phyloP scores from a whole-genome alignment of 306 rosid species.

The Cicer cuneatum region DNA sequence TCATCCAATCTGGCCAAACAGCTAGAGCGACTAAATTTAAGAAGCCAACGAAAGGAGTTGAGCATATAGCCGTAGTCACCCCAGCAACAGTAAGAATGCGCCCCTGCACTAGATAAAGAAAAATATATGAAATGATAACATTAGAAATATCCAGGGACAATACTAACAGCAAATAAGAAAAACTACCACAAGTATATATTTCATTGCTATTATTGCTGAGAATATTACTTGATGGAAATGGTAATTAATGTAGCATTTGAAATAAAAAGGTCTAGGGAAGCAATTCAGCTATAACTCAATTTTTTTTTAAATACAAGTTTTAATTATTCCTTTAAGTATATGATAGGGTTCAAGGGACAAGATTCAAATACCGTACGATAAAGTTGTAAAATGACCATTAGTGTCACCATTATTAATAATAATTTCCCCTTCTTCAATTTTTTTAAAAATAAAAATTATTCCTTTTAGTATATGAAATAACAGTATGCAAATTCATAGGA shows the following conservation, averaged over 20 bases:
- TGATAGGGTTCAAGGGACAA: not conserved
- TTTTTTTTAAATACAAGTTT: not conserved
- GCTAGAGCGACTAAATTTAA: conserved; percentile 76
- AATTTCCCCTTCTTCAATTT: not conserved
- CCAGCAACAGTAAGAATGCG: conserved; percentile 92
- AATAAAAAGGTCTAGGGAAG: not conserved
- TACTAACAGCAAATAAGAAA: conserved; percentile 16
- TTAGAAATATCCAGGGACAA: conserved; percentile 36
- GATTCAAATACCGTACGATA: no score
- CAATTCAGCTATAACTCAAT: not conserved
- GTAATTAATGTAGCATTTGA: not conserved
- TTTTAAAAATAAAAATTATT: not conserved
- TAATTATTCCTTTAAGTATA: not conserved
- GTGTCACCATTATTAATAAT: no score
- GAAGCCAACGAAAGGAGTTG: conserved; percentile 81
- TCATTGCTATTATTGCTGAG: not conserved
- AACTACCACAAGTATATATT: not conserved
- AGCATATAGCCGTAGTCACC: conserved; percentile 82
- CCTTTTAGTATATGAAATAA: conserved; percentile 1
- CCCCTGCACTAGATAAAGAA: conserved; percentile 67
- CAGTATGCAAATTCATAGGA: not conserved
- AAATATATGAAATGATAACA: conserved; percentile 18
- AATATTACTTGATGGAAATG: conserved; percentile 3
- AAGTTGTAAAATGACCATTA: no score
- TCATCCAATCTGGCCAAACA: conserved; percentile 91